Evolutionary conservation across 1,284 basidiomycete species (phyloP).

Genomic region (Rhizoctonia solani): DNA sequence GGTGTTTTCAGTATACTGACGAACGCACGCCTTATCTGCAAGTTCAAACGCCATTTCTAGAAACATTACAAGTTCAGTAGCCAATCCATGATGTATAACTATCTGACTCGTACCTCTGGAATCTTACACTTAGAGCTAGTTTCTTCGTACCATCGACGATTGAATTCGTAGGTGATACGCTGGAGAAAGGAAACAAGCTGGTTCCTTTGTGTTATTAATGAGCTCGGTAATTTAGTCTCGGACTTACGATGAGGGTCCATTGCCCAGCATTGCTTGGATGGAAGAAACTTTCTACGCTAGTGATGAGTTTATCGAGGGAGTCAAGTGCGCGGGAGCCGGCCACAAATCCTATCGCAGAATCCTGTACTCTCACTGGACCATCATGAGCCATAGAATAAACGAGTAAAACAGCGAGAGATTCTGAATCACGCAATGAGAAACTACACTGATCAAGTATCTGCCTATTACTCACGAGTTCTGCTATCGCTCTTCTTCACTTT

Average conservation of each 20-base stretch:
- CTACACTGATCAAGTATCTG: conserved; percentile 68
- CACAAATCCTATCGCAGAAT: conserved; percentile 53
- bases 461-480: conserved; percentile 51
- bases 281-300: conserved; percentile 91
- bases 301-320: conserved; percentile 85
- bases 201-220: background rate
- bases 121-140: conserved; percentile 79
- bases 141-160: conserved; percentile 83
- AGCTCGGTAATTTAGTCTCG: background rate
- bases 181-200: conserved; percentile 78
- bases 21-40: conserved; percentile 80
- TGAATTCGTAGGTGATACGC: conserved; percentile 79
- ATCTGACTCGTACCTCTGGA: conserved; percentile 59
- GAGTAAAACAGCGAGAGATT: conserved; percentile 82
- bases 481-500: conserved; percentile 46
- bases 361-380: conserved; percentile 61
- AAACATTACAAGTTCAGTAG: background rate
- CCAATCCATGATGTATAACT: background rate
- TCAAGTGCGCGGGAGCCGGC: conserved; percentile 91
- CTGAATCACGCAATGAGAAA: conserved; percentile 48
- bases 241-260: conserved; percentile 64
- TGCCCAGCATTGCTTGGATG: conserved; percentile 82
- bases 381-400: conserved; percentile 93
- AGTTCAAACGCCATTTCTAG: conserved; percentile 69
- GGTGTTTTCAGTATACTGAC: conserved; percentile 84